phyloP scores from a whole-genome alignment of 1,139 yeast genomes.

The Pneumocystis canis region DNA sequence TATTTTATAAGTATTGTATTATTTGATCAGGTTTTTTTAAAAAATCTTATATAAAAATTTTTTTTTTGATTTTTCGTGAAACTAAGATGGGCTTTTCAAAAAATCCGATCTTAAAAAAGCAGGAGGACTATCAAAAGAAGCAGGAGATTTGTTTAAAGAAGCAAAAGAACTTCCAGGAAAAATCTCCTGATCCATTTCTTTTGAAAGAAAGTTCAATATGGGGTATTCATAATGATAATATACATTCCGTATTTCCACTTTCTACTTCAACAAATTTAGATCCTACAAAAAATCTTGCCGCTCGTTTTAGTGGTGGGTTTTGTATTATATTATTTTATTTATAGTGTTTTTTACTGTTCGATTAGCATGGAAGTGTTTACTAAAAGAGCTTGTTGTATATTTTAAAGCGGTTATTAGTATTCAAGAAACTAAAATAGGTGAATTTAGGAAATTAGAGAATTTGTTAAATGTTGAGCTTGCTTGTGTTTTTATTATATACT shows the following conservation, averaged over 20 bases:
- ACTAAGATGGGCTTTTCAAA: background rate
- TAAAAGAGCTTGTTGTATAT: slow-evolving; percentile 30
- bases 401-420: slow-evolving; percentile 67
- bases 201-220: background rate
- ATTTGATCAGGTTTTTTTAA: no score
- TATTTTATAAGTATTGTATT: background rate
- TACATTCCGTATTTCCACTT: background rate
- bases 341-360: background rate
- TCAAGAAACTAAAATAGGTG: slow-evolving; percentile 76
- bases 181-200: background rate
- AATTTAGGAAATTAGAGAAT: slow-evolving; percentile 50
- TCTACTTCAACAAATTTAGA: background rate
- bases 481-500: slow-evolving; percentile 10
- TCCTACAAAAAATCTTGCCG: background rate
- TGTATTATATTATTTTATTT: background rate
- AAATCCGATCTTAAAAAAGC: background rate
- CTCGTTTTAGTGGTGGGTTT: background rate
- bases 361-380: background rate
- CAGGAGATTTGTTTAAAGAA: background rate
- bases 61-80: background rate
- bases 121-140: background rate
- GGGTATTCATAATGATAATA: background rate
- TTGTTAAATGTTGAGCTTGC: slow-evolving; percentile 50
- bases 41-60: background rate
- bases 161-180: background rate